Evolutionary conservation across 306 rosid species (phyloP), one percentile per base, ranked within the genome.

Genomic region (Elaeagnus macrophylla): DNA sequence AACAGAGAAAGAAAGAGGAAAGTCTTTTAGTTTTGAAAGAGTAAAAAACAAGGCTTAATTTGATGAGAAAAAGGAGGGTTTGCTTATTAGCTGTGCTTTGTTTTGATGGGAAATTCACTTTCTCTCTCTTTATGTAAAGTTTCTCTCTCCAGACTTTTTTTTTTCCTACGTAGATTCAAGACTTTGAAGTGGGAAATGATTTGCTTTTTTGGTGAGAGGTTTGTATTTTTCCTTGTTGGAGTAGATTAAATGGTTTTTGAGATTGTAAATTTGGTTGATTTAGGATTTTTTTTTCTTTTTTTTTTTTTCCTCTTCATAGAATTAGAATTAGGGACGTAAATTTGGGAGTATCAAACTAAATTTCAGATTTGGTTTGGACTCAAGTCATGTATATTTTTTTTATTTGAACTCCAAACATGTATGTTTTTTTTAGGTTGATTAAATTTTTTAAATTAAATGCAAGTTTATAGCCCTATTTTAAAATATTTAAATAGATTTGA

Each of bases 31-130:
- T 35, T 8, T 16, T 48, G 42, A 32, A 68, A 56, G 84, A 73
- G 84, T 75, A 79, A 79, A 70, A 75, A 67, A 60, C 77, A 82
- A 85, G 84, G 81, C 70, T 59, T 68, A 65, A 53, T n/a, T 12
- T n/a, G n/a, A n/a, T n/a, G n/a, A n/a, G n/a, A n/a, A n/a, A n/a
- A 44, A 19, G 59, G 42, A 42, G 67, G 40, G 53, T 42, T 59
- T 67, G 67, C 73, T 74, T 74, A 51, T 71, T 70, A 67, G 77
- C 70, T 20, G 10, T 71, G 59, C 71, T 75, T 75, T 69, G 77
- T 72, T 77, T 66, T 67, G 43, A 60, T 60, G 57, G 51, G 67
- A 19, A 6, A 14, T 4, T 48, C 54, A 61, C 57, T 47, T 63
- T 38, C 42, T 50, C 10, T 57, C 61, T 46, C 54, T 35, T 25